Evolutionary conservation across 805 yeast genomes (phyloP), one percentile per base, ranked within the genome.

Genomic region (Limtongozyma cylindracea): DNA sequence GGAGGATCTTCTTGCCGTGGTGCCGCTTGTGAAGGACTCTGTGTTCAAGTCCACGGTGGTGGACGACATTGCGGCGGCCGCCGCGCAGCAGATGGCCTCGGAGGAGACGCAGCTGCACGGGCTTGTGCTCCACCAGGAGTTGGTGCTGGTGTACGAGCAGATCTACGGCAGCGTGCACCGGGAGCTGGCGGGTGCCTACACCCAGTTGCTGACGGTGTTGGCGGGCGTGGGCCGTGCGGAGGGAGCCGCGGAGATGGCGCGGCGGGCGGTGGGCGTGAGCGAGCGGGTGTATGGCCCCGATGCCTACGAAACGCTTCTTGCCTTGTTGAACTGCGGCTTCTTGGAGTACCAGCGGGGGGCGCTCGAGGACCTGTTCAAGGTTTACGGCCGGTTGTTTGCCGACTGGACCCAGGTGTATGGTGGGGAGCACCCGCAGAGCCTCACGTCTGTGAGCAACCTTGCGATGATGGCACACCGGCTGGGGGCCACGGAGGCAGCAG

Each of bases 201-300:
- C 66, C 19, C 49, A 61, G 7, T 49, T 78, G 21, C 71, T 91
- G 9, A n/a, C 65, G 67, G 28, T 42, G 66, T 11, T 74, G 64
- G 45, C 56, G 62, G 26, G 78, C 69, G 26, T 39, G 63, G 20
- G 64, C 65, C 10, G 45, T 58, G 32, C 39, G 47, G 11, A 47
- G 49, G 12, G 67, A 63, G 30, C 80, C 94, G 8, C 53, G 65
- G 23, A 57, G 8, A 49, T 61, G 30, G 61, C 69, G 10, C 63
- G 88, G 32, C 69, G 62, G 39, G 63, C 93, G 2, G 57, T 66
- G 28, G 49, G 63, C 18, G 62, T 80, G 28, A 55, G 68, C 27
- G 96, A 84, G 52, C 66, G 96, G 46, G 56, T 67, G 8, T 43
- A 52, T 23, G 98, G 98, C 28, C 43, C 66, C 29, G 96, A 84